Evolutionary conservation across 1,284 basidiomycete species (phyloP).

Genomic region (Ceratobasidium sp.): DNA sequence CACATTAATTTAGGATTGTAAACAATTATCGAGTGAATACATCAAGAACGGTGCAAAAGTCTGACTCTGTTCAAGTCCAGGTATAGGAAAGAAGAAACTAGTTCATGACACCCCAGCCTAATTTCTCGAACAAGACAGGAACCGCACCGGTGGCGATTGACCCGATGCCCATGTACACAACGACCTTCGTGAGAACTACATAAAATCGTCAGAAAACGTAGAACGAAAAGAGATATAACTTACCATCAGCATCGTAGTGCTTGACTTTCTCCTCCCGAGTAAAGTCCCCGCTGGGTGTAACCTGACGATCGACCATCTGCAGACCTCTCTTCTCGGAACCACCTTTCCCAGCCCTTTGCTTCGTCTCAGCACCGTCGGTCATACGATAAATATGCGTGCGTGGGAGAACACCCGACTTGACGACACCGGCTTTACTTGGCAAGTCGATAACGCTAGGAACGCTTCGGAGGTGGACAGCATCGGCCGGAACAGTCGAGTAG

Average conservation of each 20-base stretch:
- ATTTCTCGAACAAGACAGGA: constrained; percentile 76
- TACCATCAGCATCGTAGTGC: constrained; percentile 90
- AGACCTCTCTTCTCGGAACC: constrained; percentile 32
- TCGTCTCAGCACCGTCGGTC: constrained; percentile 26
- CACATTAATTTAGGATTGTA: constrained; percentile 10
- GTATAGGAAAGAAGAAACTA: background rate
- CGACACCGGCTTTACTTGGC: constrained; percentile 56
- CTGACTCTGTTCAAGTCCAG: background rate
- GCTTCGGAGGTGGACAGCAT: constrained; percentile 70
- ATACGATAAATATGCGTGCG: constrained; percentile 46
- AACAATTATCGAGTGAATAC: constrained; percentile 37
- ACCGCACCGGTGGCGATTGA: constrained; percentile 73
- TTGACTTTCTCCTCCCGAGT: constrained; percentile 60
- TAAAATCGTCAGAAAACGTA: background rate
- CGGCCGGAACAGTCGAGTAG: constrained; percentile 76
- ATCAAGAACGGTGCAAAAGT: background rate
- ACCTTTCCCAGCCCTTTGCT: constrained; percentile 36
- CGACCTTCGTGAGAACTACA: constrained; percentile 86
- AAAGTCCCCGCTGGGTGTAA: constrained; percentile 54
- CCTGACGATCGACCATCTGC: constrained; percentile 45
- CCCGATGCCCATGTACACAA: constrained; percentile 91
- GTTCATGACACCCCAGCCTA: constrained; percentile 62
- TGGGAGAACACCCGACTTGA: constrained; percentile 44
- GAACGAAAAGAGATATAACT: constrained; percentile 52
- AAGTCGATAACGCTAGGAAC: constrained; percentile 91